Evolutionary conservation across 2,329 filamentous ascomycete genomes (phyloP), one percentile per base, ranked within the genome.

Genomic region (Madurella fahalii): DNA sequence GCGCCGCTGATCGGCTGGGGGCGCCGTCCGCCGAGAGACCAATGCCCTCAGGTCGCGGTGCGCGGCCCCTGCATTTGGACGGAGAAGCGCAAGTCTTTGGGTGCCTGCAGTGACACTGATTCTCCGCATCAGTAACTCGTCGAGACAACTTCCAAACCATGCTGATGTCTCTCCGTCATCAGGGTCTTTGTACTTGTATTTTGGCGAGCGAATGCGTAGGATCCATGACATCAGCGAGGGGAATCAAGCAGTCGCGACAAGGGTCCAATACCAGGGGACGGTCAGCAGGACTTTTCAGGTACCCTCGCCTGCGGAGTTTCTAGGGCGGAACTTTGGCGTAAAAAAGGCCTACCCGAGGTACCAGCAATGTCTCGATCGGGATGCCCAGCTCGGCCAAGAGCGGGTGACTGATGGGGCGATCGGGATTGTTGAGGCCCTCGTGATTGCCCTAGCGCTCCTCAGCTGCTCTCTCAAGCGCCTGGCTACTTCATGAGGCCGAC

Each of bases 341-440:
- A 43, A 13, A 40, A 37, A 42, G 47, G 34, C 12, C 41, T 50
- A 13, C 16, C 25, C 5, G 16, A 61, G 48, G 61, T 63, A 62
- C 54, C 53, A 17, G 18, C 2, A 47, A 39, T 52, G 60, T 57
- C 42, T 62, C 43, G 37, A 50, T 25, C n/a, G 30, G 40, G 44
- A 34, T 39, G 39, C 57, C 47, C 44, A 57, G 51, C 51, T 56
- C 53, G 54, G 60, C 58, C 58, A 54, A 54, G 56, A 44, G 43
- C 58, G 57, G 60, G 56, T 56, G 58, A 58, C 48, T 51, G 59
- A 53, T 59, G 58, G 59, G 61, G 56, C 40, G 47, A 42, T 48
- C 50, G 50, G 58, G 58, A 61, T 63, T 63, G 61, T 63, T 63
- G 61, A 63, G 61, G 43, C 50, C 61, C 51, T 63, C 60, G 61